Conservation (phyloP, 352 stramenopile genomes). For the Phytophthora melonis region DNA sequence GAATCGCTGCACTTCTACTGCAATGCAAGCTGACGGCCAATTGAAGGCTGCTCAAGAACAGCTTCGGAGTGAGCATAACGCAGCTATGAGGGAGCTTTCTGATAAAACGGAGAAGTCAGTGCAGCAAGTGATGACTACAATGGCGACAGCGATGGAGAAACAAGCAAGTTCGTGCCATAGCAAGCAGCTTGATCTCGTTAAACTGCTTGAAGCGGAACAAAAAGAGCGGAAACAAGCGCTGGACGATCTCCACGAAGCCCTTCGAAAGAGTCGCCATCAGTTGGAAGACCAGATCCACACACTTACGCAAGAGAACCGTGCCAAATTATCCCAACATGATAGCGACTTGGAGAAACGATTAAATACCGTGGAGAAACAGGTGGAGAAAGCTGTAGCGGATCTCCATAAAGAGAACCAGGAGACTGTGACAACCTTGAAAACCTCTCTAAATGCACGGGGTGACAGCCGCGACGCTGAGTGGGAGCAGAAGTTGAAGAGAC, state of each 20-base stretch:
- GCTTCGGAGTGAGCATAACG: conserved; percentile 29
- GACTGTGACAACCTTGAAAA: conserved; percentile 20
- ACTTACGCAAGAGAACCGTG: conserved; percentile 48
- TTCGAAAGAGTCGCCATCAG: conserved; percentile 53
- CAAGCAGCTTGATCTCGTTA: conserved; percentile 43
- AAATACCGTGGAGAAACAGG: conserved; percentile 42
- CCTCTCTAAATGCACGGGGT: conserved; percentile 10
- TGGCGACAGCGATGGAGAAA: conserved; percentile 33
- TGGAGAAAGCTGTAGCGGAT: conserved; percentile 12
- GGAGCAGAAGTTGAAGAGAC: conserved; percentile 35
- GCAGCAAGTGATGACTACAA: conserved; percentile 22
- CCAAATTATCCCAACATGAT: conserved; percentile 36
- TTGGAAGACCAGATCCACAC: conserved; percentile 63
- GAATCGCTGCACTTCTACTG: conserved; percentile 17
- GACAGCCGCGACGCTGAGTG: conserved; percentile 20
- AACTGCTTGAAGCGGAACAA: conserved; percentile 55
- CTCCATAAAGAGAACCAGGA: conserved; percentile 31
- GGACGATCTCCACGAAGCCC: conserved; percentile 49
- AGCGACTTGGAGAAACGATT: conserved; percentile 49
- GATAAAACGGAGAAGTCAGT: conserved; percentile 30
- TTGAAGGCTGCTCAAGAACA: conserved; percentile 24
- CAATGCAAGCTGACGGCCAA: conserved; percentile 21
- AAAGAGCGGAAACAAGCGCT: conserved; percentile 54
- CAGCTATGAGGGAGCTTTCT: conserved; percentile 11
- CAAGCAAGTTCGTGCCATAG: conserved; percentile 37